Conservation (phyloP, 208 protist genomes). For the Leishmania gerbilli region DNA sequence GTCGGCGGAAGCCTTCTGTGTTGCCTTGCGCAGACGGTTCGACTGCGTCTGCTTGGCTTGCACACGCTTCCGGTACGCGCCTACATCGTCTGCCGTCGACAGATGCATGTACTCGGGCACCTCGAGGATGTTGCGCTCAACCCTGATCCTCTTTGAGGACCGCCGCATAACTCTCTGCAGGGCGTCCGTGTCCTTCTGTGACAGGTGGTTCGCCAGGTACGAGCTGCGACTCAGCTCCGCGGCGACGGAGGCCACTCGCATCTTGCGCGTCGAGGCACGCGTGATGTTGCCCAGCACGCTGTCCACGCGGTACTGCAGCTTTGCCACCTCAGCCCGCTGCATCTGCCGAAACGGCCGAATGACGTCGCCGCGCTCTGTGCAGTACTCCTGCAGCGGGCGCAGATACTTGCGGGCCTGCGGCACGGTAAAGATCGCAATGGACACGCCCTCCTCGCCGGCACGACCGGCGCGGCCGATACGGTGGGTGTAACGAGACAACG, state of each 20-base stretch:
- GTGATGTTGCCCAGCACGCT: slow-evolving; percentile 77
- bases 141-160: slow-evolving; percentile 75
- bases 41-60: slow-evolving; percentile 54
- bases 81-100: slow-evolving; percentile 58
- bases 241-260: slow-evolving; percentile 81
- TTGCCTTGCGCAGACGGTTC: slow-evolving; percentile 32
- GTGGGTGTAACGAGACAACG: slow-evolving; percentile 95
- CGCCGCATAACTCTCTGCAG: slow-evolving; percentile 79
- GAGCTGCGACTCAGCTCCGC: slow-evolving; percentile 90
- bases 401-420: slow-evolving; percentile 70
- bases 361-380: slow-evolving; percentile 41
- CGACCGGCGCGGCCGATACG: slow-evolving; percentile 95
- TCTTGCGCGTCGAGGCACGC: slow-evolving; percentile 73
- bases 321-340: slow-evolving; percentile 70
- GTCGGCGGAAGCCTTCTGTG: slow-evolving; percentile 39
- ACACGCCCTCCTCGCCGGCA: slow-evolving; percentile 85
- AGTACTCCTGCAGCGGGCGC: slow-evolving; percentile 60
- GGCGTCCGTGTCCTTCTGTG: slow-evolving; percentile 88
- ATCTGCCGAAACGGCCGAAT: slow-evolving; percentile 79
- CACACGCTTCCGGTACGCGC: slow-evolving; percentile 80
- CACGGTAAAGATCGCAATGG: slow-evolving; percentile 88
- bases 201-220: slow-evolving; percentile 90
- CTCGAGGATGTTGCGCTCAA: slow-evolving; percentile 88
- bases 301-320: slow-evolving; percentile 89
- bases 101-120: slow-evolving; percentile 91